Evolutionary conservation across 371 early-diverging fungal species (phyloP), one percentile per base, ranked within the genome.

Genomic region (Haplosporangium sp.): DNA sequence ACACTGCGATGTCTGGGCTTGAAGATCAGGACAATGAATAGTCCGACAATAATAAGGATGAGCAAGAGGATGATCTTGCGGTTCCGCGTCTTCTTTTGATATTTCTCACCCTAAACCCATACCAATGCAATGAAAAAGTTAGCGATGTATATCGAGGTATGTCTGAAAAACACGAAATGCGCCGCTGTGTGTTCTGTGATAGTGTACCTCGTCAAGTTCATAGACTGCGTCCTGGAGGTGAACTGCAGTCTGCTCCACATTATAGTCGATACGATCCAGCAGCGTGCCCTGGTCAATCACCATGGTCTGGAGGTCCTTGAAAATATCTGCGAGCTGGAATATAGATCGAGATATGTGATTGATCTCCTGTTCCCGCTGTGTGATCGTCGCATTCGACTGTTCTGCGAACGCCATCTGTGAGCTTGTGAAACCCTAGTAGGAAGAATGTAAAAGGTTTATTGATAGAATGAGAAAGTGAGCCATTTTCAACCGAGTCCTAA

Each of bases 201-300:
- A 4, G 29, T 29, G 47, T 83, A 94, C 98, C 87, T 92, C 85
- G 42, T 90, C 86, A 55, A 99, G 86, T 80, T 99, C 91, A 47
- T 89, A 88, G 55, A 92, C 93, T 0, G 96, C 99, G 11, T 90
- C 86, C 63, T 95, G 91, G 14, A 95, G 87, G 72, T 95, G 89
- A 10, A 91, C 86, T 18, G 80, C 84, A 2, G 94, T 89, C 63
- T 93, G 92, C 71, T 98, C 98, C 48, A 99, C 91, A 77, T 99
- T 98, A 74, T 93, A 99, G 82, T 99, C 99, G 64, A 99, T 98
- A 23, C 99, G 91, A 84, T 99, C 99, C 50, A 99, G 85, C 70
- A 99, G 74, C 3, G 97, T 95, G 1, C 99, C 99, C 81, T 99
- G 99, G 80, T 98, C 98, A 65, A 99, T 96, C 18, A 98, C 95